phyloP scores from a whole-genome alignment of 2,329 filamentous ascomycete genomes.

The Alternaria sp. region DNA sequence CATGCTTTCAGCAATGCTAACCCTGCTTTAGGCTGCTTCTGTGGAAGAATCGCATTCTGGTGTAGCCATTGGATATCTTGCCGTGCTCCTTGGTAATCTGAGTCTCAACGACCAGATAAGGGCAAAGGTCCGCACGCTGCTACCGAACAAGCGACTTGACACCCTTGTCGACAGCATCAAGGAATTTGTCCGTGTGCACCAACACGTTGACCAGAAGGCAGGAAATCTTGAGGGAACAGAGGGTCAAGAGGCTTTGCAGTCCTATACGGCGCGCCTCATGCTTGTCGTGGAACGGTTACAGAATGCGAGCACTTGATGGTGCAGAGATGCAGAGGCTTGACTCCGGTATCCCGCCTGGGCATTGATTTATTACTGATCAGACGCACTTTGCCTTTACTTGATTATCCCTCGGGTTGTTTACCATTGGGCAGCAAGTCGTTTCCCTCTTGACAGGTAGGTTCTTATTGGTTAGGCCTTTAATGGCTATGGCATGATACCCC shows the following conservation, averaged over 20 bases:
- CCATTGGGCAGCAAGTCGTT: not conserved
- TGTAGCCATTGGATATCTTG: conserved; percentile 85
- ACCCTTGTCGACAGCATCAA: conserved; percentile 63
- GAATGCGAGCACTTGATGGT: conserved; percentile 16
- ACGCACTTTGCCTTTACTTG: conserved; percentile 5
- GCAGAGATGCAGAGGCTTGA: not conserved
- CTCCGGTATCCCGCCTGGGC: not conserved
- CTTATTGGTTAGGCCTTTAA: conserved; percentile 5
- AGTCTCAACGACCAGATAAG: conserved; percentile 63
- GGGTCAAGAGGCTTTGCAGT: conserved; percentile 53
- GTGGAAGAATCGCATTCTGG: conserved; percentile 76
- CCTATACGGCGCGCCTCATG: conserved; percentile 62
- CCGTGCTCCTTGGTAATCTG: conserved; percentile 82
- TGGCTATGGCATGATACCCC: conserved; percentile 24
- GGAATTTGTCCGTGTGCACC: conserved; percentile 67
- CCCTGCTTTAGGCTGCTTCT: conserved; percentile 54
- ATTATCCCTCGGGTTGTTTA: not conserved
- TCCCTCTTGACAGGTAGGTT: conserved; percentile 5
- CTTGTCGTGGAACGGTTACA: conserved; percentile 58
- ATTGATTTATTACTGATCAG: not conserved
- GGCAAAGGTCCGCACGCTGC: conserved; percentile 47
- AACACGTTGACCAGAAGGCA: conserved; percentile 60
- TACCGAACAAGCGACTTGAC: conserved; percentile 57
- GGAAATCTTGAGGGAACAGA: conserved; percentile 56
- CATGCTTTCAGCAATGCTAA: conserved; percentile 16